Base-by-base conservation (phyloP, 2,329 filamentous ascomycete species). In the Dactylellina leptospora region DNA sequence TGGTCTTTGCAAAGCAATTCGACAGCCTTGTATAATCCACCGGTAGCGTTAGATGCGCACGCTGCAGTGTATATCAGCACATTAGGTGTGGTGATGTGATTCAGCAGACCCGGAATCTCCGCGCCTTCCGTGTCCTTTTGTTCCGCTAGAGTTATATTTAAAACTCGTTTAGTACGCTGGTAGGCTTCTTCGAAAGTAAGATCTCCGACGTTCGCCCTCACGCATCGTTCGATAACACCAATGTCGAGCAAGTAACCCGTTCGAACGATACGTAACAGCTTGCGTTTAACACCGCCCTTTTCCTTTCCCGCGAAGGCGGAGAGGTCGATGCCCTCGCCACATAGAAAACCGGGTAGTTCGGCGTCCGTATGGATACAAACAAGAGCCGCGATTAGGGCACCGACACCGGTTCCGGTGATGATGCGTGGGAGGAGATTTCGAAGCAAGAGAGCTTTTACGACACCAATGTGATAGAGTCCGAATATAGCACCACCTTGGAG, bases 111-210 rank as follows among this genome's bases (percentile, higher is more conserved):
- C 1, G 93, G 93, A 0, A 93, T 87, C 30, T 91, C 91, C 11
- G 87, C 88, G 73, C 88, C 86, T 4, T 86, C 87, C 20, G 87
- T 87, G 1, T 90, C 91, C 5, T 72, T 68, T 48, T 68, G 61
- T 27, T 66, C 69, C 0, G 90, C 90, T 20, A 97, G 88, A 0
- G 92, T 96, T 74, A 97, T 97, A 78, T 97, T 97, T 75, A 97
- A 82, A 2, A 96, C 88, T 54, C 92, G 84, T 78, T 95, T 95
- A 38, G 92, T 96, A 73, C 87, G 87, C 55, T 88, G 86, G 77
- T 93, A 96, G 0, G 93, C 93, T 81, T 97, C 93, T 79, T 96
- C 91, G 77, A 97, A 97, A 0, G 93, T 97, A 73, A 96, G 79
- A 76, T 96, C 90, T 8, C 92, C 93, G 11, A 96, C 88, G 75